Conservation (phyloP, 768 basidiomycete genomes). For the Rubroboletus satanas region DNA sequence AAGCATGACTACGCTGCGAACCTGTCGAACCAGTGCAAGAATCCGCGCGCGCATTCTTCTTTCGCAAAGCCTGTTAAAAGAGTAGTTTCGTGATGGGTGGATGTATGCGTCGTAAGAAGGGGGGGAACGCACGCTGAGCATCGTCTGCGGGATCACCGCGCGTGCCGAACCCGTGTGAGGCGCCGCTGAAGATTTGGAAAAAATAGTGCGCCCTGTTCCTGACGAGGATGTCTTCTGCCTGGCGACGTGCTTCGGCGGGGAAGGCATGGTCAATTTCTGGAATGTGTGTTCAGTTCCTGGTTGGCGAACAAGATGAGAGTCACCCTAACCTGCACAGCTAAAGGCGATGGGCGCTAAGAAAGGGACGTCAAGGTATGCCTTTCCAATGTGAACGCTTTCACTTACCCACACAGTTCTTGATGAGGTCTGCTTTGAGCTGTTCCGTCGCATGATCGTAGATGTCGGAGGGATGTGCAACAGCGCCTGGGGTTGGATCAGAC, state of each 20-base stretch:
- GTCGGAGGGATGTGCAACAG: slow-evolving; percentile 52
- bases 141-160: slow-evolving; percentile 30
- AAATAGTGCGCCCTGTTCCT: slow-evolving; percentile 51
- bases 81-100: not conserved
- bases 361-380: not conserved
- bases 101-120: not conserved
- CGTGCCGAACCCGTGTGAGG: slow-evolving; percentile 37
- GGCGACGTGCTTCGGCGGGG: slow-evolving; percentile 46
- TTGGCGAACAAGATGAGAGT: not conserved
- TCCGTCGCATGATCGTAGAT: slow-evolving; percentile 8
- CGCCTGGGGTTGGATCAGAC: slow-evolving; percentile 32
- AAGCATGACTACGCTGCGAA: slow-evolving; percentile 29
- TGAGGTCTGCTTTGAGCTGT: slow-evolving; percentile 43
- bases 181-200: slow-evolving; percentile 52
- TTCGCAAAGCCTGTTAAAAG: slow-evolving; percentile 50
- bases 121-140: slow-evolving; percentile 17
- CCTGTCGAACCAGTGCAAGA: slow-evolving; percentile 50
- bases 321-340: slow-evolving; percentile 48
- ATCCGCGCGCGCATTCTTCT: slow-evolving; percentile 51
- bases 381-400: not conserved
- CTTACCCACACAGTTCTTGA: slow-evolving; percentile 47
- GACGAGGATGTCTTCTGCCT: slow-evolving; percentile 53
- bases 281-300: not conserved
- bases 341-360: slow-evolving; percentile 50
- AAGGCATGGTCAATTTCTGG: slow-evolving; percentile 56